Evolutionary conservation across 352 stramenopile genomes (phyloP).

Genomic region (Lagenidium giganteum): DNA sequence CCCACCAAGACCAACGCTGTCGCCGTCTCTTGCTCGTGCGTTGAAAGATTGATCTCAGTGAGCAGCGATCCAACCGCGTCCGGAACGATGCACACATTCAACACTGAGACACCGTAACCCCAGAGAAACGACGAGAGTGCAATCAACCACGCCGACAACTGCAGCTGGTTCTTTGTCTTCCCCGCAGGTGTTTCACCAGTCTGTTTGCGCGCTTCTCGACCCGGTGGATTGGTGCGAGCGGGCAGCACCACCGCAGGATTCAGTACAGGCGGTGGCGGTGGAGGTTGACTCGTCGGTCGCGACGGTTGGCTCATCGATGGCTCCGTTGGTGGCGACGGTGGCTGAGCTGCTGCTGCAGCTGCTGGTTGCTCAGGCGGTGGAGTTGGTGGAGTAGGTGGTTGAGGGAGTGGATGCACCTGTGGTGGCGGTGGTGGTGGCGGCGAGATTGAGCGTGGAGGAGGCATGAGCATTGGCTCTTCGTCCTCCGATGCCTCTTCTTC

Average conservation of each 20-base stretch:
- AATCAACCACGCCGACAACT: slow-evolving; percentile 52
- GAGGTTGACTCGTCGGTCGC: no score
- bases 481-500: no score
- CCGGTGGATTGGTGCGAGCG: no score
- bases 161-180: slow-evolving; percentile 23
- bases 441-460: no score
- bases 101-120: slow-evolving; percentile 58
- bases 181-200: background rate
- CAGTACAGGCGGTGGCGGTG: no score
- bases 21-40: slow-evolving; percentile 63
- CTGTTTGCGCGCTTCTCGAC: no score
- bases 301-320: no score
- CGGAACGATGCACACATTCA: slow-evolving; percentile 79
- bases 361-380: background rate
- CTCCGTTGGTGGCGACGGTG: no score
- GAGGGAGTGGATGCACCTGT: slow-evolving; percentile 7
- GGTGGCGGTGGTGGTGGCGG: slow-evolving; percentile 1
- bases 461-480: no score
- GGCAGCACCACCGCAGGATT: no score
- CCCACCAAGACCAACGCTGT: slow-evolving; percentile 71
- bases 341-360: no score
- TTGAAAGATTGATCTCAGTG: slow-evolving; percentile 66
- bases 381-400: background rate
- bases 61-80: slow-evolving; percentile 68
- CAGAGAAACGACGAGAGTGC: slow-evolving; percentile 78